Evolutionary conservation across 768 basidiomycete species (phyloP).

Genomic region (Pisolithus albus): DNA sequence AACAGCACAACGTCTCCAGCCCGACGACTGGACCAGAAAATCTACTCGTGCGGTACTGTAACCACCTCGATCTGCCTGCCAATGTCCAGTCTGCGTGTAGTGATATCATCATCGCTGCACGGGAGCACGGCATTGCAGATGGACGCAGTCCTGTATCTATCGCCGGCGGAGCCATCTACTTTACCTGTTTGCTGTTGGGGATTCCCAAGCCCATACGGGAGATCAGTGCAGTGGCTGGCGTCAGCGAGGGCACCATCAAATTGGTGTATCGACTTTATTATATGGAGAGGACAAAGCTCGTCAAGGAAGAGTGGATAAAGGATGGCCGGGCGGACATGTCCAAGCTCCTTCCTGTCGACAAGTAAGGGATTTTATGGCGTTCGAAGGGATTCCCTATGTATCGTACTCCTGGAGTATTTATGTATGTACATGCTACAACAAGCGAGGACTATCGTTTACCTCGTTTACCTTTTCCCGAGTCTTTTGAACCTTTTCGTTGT

Average conservation of each 20-base stretch:
- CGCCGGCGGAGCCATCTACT: conserved; percentile 94
- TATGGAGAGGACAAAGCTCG: conserved; percentile 64
- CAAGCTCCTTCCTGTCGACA: conserved; percentile 21
- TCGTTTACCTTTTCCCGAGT: conserved; percentile 21
- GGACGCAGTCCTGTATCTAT: conserved; percentile 97
- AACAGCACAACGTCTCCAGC: conserved; percentile 29
- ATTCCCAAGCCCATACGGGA: conserved; percentile 71
- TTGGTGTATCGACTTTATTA: conserved; percentile 80
- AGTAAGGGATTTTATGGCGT: conserved; percentile 5
- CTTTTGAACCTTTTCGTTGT: conserved; percentile 20
- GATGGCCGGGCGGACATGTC: conserved; percentile 57
- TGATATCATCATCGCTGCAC: conserved; percentile 74
- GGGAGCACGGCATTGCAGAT: conserved; percentile 83
- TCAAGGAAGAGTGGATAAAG: conserved; percentile 82
- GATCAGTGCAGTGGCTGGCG: conserved; percentile 85
- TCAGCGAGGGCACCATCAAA: conserved; percentile 94
- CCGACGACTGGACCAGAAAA: conserved; percentile 73
- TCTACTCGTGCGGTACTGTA: conserved; percentile 88
- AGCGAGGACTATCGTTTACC: conserved; percentile 20
- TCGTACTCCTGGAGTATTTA: no score
- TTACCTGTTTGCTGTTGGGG: conserved; percentile 79
- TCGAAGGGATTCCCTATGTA: neutral
- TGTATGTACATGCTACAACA: no score
- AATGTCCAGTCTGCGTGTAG: conserved; percentile 78
- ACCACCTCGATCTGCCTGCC: conserved; percentile 79